These are phyloP conservation scores for Oryza meridionalis DNA, from an alignment of 176 grass and related monocot species.

Conservation along the genomic window DNA sequence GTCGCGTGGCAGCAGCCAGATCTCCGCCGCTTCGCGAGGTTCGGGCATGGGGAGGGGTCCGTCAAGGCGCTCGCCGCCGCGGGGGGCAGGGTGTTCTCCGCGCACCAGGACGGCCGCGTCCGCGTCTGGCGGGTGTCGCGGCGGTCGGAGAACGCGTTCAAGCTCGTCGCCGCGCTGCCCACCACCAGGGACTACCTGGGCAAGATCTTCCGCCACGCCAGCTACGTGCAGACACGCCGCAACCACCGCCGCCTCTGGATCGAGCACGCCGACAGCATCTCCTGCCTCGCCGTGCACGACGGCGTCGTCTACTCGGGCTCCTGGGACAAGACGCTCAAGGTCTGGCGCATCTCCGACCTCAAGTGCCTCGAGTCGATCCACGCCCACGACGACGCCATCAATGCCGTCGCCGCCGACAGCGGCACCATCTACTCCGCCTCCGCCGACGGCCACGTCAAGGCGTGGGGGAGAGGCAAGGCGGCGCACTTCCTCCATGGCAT, in stretches of 20 bases:
- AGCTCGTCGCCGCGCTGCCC: conserved; percentile 74
- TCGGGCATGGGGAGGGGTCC: conserved; percentile 64
- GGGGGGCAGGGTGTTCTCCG: conserved; percentile 78
- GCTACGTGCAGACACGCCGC: conserved; percentile 71
- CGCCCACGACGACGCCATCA: conserved; percentile 96
- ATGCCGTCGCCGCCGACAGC: conserved; percentile 49
- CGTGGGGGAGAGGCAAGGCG: conserved; percentile 59
- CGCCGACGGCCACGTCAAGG: conserved; percentile 88
- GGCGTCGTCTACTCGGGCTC: conserved; percentile 74
- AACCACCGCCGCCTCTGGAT: conserved; percentile 75
- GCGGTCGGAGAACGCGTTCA: conserved; percentile 76
- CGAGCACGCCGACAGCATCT: conserved; percentile 97
- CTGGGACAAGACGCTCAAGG: conserved; percentile 93
- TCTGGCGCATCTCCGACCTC: conserved; percentile 79
- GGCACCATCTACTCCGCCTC: conserved; percentile 70
- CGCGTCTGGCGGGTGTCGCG: conserved; percentile 83
- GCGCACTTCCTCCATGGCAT: conserved; percentile 56
- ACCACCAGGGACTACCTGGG: conserved; percentile 79
- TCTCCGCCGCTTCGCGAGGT: conserved; percentile 71
- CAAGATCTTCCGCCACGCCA: conserved; percentile 64
- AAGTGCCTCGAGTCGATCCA: conserved; percentile 86
- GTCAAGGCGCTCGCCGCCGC: conserved; percentile 83
- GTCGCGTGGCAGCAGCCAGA: conserved; percentile 87
- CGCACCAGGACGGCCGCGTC: conserved; percentile 86
- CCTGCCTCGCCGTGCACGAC: conserved; percentile 84